Percentiles rank a stretch among this genome's conserved stretches.
phyloP scores from a whole-genome alignment of 345 rosid genomes.

The Litchi chinensis region DNA sequence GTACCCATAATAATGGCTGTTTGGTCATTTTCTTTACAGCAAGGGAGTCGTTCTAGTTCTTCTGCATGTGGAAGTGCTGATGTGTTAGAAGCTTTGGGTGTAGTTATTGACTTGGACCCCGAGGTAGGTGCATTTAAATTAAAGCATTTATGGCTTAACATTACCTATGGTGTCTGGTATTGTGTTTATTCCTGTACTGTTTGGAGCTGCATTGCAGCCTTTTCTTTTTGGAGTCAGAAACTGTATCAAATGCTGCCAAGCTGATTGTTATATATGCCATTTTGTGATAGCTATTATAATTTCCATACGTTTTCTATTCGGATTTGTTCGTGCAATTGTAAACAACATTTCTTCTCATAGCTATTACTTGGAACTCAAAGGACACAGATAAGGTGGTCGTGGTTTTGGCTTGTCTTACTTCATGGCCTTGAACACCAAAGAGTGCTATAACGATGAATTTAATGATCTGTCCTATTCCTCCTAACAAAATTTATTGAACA shows the following conservation, averaged over 20 bases:
- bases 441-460: constrained; percentile 2
- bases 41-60: constrained; percentile 95
- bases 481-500: background rate
- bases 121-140: constrained; percentile 46
- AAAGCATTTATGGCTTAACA: background rate
- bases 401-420: background rate
- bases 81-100: constrained; percentile 81
- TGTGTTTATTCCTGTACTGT: background rate
- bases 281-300: background rate
- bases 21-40: constrained; percentile 47
- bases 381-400: background rate
- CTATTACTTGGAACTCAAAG: background rate
- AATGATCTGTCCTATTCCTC: background rate
- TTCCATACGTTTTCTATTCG: background rate
- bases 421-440: background rate
- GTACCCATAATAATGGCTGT: background rate
- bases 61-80: constrained; percentile 99
- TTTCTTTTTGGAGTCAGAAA: background rate
- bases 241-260: background rate
- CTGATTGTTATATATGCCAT: background rate
- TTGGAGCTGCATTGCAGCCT: background rate
- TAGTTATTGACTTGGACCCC: constrained; percentile 74
- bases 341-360: background rate
- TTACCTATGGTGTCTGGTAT: background rate
- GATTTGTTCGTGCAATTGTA: background rate